Base-by-base conservation (phyloP, 2,329 filamentous ascomycete genomes). In the Neoascochyta sp. region DNA sequence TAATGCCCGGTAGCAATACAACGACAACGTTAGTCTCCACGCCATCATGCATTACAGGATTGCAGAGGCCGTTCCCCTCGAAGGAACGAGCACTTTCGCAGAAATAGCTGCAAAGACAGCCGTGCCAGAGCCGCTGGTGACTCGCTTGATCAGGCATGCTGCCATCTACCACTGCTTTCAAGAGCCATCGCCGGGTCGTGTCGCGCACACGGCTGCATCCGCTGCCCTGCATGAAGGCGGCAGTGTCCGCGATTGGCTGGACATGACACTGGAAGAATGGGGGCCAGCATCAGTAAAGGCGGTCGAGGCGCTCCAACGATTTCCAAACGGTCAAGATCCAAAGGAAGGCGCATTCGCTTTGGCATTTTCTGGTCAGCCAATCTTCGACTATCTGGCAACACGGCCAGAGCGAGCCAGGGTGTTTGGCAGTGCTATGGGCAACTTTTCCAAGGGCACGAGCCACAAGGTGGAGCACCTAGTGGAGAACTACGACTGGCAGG, bases 401-500 rank as follows among this genome's bases (percentile, higher is more conserved):
- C 11, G 20, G 5, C 36, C 36, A 3, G 32, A 43, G 14, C 16
- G 29, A 5, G 31, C 29, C 6, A 19, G 18, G n/a, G 16, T 27
- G 16, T 34, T 38, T 20, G 29, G 20, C 9, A 11, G 26, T 10
- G 18, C 21, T 4, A 33, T 38, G 29, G 9, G 16, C 15, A 17
- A 17, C 25, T 37, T 30, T 12, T 23, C 26, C 14, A 22, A 24
- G 16, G 24, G 21, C 9, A 11, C 29, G 4, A 19, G 14, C n/a
- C 22, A 29, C 22, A 19, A 24, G 9, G 19, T 25, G 6, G 21
- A 28, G 12, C 27, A 33, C 20, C 22, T 38, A 15, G 22, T 38
- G 11, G 17, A 28, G 7, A 25, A 18, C 21, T 34, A 25, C n/a
- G 42, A 46, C 25, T 46, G 42, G 42, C 25, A 29, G 7, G 16